Evolutionary conservation across 345 rosid genomes (phyloP), one percentile per base, ranked within the genome.

Genomic region (Eucalyptus polyanthemos): DNA sequence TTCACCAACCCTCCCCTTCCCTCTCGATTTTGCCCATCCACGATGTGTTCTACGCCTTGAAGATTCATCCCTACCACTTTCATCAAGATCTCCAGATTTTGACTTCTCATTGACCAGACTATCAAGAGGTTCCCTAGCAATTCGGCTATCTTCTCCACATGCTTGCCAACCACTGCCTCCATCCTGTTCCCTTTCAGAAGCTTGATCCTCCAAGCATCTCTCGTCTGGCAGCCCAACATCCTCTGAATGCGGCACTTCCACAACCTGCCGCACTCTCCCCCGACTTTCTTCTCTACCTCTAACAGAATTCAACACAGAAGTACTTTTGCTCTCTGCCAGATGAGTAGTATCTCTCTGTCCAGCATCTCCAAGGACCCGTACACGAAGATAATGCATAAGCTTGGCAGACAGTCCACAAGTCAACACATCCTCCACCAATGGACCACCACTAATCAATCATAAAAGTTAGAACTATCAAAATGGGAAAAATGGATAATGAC

Each of bases 381-480:
- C 83, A 42, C 98, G 98, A 90, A 98, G 99, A 95, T 94, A 98
- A 89, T 92, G 98, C 98, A 98, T 97, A 90, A 98, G 98, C 94
- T 95, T 98, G 15, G 95, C 94, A 76, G 98, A 93, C 95, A 98
- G 92, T 88, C 99, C 99, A 91, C 98, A 98, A 34, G 96, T 94
- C 95, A 98, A 91, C 80, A 95, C 99, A 91, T 98, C 98, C 93
- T 98, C 99, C 90, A 98, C 98, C 90, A 97, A 91, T 90, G 91
- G 98, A 88, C 98, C 98, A 88, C 96, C 98, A 89, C 99, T 98
- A 92, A 65, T 56, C 88, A 90, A 89, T 76, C 83, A 37, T 21
- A 76, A 37, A 21, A 40, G 62, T 47, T 51, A 87, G 69, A 51
- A 65, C n/a, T 16, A 88, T 54, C n/a, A 27, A 44, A 91, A 89